These are phyloP conservation scores for Hypoxylon sp. DNA, from an alignment of 2,329 filamentous ascomycete species.

Conservation along the genomic window DNA sequence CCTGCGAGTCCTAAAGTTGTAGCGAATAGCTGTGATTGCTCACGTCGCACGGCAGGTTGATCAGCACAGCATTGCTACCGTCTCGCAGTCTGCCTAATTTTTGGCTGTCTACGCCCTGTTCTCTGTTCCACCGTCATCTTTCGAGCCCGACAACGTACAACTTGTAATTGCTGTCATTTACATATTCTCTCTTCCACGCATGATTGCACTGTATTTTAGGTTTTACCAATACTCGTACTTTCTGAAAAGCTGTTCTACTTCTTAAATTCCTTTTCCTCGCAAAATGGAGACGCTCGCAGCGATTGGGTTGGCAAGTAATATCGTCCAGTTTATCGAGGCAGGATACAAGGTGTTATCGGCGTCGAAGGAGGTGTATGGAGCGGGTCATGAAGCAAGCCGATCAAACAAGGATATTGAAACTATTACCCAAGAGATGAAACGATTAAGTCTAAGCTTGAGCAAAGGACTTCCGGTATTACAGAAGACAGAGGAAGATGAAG, in stretches of 20 bases:
- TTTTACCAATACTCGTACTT: not conserved
- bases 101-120: not conserved
- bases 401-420: conserved; percentile 24
- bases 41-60: not conserved
- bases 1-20: not conserved
- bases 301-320: conserved; percentile 34
- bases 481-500: conserved; percentile 23
- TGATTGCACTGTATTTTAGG: not conserved
- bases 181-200: not conserved
- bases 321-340: conserved; percentile 34
- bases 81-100: not conserved
- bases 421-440: conserved; percentile 31
- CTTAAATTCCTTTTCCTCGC: not conserved
- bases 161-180: not conserved
- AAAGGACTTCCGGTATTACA: conserved; percentile 1
- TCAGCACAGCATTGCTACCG: not conserved
- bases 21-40: conserved; percentile 2
- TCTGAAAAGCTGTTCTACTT: not conserved
- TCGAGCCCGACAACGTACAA: conserved; percentile 1
- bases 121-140: not conserved
- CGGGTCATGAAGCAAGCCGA: conserved; percentile 21
- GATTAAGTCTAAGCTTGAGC: conserved; percentile 5
- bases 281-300: conserved; percentile 38
- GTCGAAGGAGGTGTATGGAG: conserved; percentile 26
- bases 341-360: conserved; percentile 27